phyloP scores from a whole-genome alignment of 1,284 basidiomycete genomes.

The Leccinum angustisporum region DNA sequence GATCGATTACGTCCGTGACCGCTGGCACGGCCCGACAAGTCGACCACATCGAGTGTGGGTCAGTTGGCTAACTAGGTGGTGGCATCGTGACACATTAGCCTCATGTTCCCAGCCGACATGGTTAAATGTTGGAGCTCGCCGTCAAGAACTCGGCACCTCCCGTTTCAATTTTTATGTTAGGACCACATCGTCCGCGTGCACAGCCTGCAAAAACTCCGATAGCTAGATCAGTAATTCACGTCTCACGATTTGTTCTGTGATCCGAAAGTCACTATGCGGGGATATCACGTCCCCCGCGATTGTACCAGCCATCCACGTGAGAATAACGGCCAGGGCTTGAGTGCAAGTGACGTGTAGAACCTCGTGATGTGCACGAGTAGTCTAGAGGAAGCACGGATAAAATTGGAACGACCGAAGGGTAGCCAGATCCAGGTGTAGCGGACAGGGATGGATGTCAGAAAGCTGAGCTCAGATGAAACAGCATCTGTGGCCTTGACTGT shows the following conservation, averaged over 20 bases:
- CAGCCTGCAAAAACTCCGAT: neutral
- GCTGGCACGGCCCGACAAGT: neutral
- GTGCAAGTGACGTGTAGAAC: neutral
- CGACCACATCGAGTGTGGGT: neutral
- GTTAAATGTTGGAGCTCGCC: neutral
- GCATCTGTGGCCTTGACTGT: neutral
- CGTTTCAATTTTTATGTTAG: neutral
- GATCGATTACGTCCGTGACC: neutral
- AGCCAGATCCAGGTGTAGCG: neutral
- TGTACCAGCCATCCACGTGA: neutral
- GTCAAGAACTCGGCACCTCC: neutral
- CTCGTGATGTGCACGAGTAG: neutral
- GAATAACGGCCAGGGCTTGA: neutral
- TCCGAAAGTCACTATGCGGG: neutral
- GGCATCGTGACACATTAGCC: neutral
- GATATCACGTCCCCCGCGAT: neutral
- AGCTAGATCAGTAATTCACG: neutral
- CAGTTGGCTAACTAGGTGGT: neutral
- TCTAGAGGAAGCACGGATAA: neutral
- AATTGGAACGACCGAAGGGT: neutral
- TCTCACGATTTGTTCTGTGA: neutral
- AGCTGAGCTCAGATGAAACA: neutral
- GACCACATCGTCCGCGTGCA: neutral
- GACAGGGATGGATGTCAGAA: neutral
- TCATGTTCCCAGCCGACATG: neutral